Conservation (phyloP, 192 early-diverging fungal genomes). For the Coemansia sp. region DNA sequence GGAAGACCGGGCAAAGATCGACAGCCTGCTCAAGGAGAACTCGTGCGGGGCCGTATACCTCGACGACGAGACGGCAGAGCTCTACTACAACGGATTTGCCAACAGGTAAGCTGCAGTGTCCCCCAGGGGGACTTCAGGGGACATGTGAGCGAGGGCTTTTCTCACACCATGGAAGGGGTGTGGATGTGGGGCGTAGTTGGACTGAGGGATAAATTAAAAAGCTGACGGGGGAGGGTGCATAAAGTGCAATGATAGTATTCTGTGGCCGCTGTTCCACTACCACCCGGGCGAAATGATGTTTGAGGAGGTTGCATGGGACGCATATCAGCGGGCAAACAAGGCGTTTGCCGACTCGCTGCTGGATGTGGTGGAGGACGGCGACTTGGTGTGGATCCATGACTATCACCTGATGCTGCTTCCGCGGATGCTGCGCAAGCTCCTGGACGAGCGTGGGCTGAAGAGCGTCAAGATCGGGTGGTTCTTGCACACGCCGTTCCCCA, state of each 20-base stretch:
- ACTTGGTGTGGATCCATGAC: constrained; percentile 89
- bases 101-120: constrained; percentile 59
- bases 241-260: constrained; percentile 56
- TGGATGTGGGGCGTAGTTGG: too few relatives aligned
- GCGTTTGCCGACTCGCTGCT: constrained; percentile 92
- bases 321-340: constrained; percentile 85
- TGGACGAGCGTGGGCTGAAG: constrained; percentile 48
- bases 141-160: not conserved
- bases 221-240: not conserved
- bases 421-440: constrained; percentile 65
- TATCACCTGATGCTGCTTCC: constrained; percentile 99
- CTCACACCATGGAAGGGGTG: not conserved
- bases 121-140: not conserved
- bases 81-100: constrained; percentile 98
- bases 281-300: constrained; percentile 98
- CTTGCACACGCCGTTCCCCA: constrained; percentile 96
- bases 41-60: constrained; percentile 93
- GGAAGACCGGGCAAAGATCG: constrained; percentile 69
- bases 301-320: constrained; percentile 90
- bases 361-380: constrained; percentile 80
- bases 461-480: constrained; percentile 97
- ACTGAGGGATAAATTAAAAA: too few relatives aligned
- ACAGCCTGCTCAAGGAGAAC: constrained; percentile 69
- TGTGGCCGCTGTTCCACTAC: constrained; percentile 99
- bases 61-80: constrained; percentile 85